These are phyloP conservation scores for Penicillium samsonianum DNA, from an alignment of 495 filamentous ascomycete genomes.

Conservation along the genomic window DNA sequence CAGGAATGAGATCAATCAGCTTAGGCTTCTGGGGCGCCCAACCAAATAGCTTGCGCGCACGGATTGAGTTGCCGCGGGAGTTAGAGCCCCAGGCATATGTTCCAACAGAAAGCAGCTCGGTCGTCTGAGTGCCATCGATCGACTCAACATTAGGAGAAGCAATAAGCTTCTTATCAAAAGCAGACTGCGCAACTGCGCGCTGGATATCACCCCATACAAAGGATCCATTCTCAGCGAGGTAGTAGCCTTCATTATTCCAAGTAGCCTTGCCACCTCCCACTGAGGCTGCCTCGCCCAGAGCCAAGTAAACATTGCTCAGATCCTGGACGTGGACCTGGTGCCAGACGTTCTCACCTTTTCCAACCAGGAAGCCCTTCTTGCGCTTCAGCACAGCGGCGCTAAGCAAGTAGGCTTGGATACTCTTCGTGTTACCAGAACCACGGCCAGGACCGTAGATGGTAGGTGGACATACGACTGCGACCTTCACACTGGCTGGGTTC, in stretches of 20 bases:
- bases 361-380: conserved; percentile 64
- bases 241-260: conserved; percentile 75
- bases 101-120: conserved; percentile 33
- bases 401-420: conserved; percentile 64
- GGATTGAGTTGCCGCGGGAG: conserved; percentile 58
- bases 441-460: conserved; percentile 77
- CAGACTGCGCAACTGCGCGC: conserved; percentile 58
- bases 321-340: conserved; percentile 75
- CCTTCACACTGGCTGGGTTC: conserved; percentile 54
- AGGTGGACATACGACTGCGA: conserved; percentile 75
- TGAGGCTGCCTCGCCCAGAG: conserved; percentile 66
- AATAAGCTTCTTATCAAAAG: conserved; percentile 64
- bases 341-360: conserved; percentile 68
- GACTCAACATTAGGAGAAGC: conserved; percentile 53
- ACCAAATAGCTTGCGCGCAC: conserved; percentile 64
- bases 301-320: conserved; percentile 63
- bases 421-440: conserved; percentile 67
- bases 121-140: conserved; percentile 36
- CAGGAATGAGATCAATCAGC: conserved; percentile 58
- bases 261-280: conserved; percentile 60
- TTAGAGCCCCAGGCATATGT: conserved; percentile 62
- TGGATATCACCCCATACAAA: conserved; percentile 73
- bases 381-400: conserved; percentile 56
- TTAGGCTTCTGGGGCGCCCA: conserved; percentile 60
- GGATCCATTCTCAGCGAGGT: conserved; percentile 68